Evolutionary conservation across 495 filamentous ascomycete species (phyloP), one percentile per base, ranked within the genome.

Genomic region (Aspergillus steynii): DNA sequence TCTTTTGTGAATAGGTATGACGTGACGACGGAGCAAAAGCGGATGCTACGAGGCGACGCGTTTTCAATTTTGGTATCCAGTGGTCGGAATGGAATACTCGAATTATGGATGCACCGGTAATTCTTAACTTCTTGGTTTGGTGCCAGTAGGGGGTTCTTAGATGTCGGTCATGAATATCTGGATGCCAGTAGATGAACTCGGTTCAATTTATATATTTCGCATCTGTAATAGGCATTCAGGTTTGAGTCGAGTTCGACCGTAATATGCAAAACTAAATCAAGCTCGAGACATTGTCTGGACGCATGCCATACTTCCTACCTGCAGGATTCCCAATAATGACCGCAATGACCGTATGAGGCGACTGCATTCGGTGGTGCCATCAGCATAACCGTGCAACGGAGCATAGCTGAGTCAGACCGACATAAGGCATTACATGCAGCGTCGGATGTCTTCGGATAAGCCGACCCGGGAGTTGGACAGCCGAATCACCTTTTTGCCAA

Each of bases 401-500:
- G 37, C 15, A 49, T 9, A 20, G 56, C 37, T 42, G 37, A 42
- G 37, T 42, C 37, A 34, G 31, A 3, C 31, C 12, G 37, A 12
- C 1, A 14, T 1, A 42, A 42, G 25, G 61, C 61, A 62, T 20
- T 20, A 20, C 61, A 50, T 50, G 34, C 61, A 20, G 20, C 61
- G 55, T 42, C 37, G 37, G 37, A 14, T 20, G 20, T 20, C 20
- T 12, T 12, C 37, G 37, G 37, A 14, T 42, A 15, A 42, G 37
- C 5, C 37, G 37, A 42, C 7, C 12, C 62, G 62, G 62, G 55
- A 58, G 25, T 26, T 50, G 47, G 37, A 46, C 42, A 60, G 28
- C 62, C 62, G 62, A 56, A 58, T 64, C 62, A 64, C 62, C 62
- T 64, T 61, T 64, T 42, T 15, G 37, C 9, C 37, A 42, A 42